Evolutionary conservation across 176 grass and related monocot genomes (phyloP).

Genomic region (Hordeum marinum): DNA sequence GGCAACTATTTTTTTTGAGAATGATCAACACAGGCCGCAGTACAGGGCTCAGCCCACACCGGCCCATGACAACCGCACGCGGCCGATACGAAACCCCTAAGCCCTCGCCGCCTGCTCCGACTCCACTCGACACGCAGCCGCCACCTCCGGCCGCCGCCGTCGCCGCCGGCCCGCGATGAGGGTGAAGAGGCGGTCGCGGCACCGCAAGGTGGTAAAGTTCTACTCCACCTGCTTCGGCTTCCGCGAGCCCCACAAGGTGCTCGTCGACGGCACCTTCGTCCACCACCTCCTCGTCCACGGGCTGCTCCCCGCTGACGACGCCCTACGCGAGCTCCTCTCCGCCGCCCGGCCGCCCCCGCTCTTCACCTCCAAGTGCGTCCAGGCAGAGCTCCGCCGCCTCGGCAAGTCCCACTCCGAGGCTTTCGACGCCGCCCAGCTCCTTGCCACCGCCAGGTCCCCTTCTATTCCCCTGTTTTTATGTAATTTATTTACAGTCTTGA

Average conservation of each 20-base stretch:
- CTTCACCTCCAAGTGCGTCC: constrained; percentile 78
- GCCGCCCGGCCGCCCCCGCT: constrained; percentile 42
- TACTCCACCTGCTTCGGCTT: constrained; percentile 75
- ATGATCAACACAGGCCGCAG: too few relatives aligned
- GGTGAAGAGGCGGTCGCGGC: constrained; percentile 70
- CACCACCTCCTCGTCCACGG: constrained; percentile 61
- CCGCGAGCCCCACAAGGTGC: constrained; percentile 69
- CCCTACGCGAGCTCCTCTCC: constrained; percentile 54
- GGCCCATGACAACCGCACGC: too few relatives aligned
- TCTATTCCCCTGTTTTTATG: too few relatives aligned
- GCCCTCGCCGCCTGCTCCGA: background rate
- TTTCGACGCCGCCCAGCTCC: constrained; percentile 48
- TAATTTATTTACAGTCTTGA: constrained; percentile 27
- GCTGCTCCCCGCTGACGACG: constrained; percentile 50
- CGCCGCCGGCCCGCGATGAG: constrained; percentile 29
- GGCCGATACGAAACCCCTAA: background rate
- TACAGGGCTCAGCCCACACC: too few relatives aligned
- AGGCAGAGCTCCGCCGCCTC: constrained; percentile 61
- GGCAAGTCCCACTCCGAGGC: constrained; percentile 45
- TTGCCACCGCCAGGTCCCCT: constrained; percentile 46
- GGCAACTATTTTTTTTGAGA: too few relatives aligned
- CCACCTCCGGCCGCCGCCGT: background rate
- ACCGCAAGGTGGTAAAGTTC: constrained; percentile 77
- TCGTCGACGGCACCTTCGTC: constrained; percentile 72
- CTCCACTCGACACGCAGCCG: too few relatives aligned